phyloP scores from a whole-genome alignment of 75 land plant genomes.

The Sequoiadendron giganteum region DNA sequence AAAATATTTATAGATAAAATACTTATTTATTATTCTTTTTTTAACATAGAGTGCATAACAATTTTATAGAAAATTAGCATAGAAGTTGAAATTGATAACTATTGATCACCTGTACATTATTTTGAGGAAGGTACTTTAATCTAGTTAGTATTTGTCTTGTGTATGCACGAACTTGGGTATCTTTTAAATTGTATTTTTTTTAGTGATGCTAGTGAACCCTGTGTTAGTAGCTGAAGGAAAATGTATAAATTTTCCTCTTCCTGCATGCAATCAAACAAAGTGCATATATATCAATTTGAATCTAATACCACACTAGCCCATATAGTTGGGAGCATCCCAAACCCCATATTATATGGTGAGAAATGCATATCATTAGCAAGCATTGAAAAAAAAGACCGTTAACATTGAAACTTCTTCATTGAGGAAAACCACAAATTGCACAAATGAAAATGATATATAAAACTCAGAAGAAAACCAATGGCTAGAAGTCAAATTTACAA shows the following conservation, averaged over 20 bases:
- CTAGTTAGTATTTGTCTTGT: slow-evolving; percentile 82
- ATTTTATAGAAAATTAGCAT: not conserved
- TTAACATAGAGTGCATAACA: not conserved
- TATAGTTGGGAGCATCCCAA: not conserved
- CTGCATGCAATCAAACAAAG: slow-evolving; percentile 25
- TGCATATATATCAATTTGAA: not conserved
- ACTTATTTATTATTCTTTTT: not conserved
- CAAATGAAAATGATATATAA: not conserved
- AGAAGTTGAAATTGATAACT: slow-evolving; percentile 1
- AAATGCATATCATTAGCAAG: not conserved
- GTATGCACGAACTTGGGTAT: slow-evolving; percentile 66
- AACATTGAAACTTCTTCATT: not conserved
- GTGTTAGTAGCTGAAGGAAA: slow-evolving; percentile 78
- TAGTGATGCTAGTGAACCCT: slow-evolving; percentile 75
- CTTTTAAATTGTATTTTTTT: slow-evolving; percentile 47
- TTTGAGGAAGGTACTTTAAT: slow-evolving; percentile 77
- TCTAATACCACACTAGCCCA: not conserved
- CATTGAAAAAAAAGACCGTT: not conserved
- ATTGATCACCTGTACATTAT: slow-evolving; percentile 59
- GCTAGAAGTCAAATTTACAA: not conserved
- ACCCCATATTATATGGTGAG: not conserved
- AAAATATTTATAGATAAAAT: not conserved
- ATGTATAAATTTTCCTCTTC: slow-evolving; percentile 70
- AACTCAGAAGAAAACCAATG: not conserved
- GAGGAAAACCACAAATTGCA: not conserved